These are phyloP conservation scores for Ceratobasidium sp. DNA, from an alignment of 1,284 basidiomycete genomes.

Conservation along the genomic window DNA sequence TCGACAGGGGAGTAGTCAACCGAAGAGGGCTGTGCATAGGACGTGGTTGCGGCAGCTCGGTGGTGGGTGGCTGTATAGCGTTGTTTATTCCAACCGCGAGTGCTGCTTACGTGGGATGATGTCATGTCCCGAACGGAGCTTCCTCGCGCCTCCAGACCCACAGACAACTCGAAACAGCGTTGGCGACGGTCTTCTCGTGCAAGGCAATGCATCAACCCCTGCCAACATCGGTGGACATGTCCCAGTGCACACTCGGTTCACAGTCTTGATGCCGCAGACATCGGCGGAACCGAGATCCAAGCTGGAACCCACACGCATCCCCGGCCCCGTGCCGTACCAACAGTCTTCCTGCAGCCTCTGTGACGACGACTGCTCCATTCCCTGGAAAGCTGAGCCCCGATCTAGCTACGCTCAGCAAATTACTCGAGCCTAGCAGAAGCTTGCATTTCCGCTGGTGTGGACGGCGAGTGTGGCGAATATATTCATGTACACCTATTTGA, in stretches of 20 bases:
- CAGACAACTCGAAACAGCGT: slow-evolving; percentile 34
- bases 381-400: slow-evolving; percentile 25
- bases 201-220: slow-evolving; percentile 28
- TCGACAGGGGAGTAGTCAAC: too few species aligned
- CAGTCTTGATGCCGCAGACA: slow-evolving; percentile 7
- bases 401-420: slow-evolving; percentile 38
- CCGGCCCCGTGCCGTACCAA: slow-evolving; percentile 24
- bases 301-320: slow-evolving; percentile 10
- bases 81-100: too few species aligned
- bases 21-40: too few species aligned
- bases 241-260: slow-evolving; percentile 30
- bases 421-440: slow-evolving; percentile 47
- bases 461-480: slow-evolving; percentile 45
- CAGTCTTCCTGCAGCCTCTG: slow-evolving; percentile 39
- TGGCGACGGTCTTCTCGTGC: slow-evolving; percentile 22
- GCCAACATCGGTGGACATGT: slow-evolving; percentile 35
- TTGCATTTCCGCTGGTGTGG: slow-evolving; percentile 44
- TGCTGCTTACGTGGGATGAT: too few species aligned
- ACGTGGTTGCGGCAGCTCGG: too few species aligned
- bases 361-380: neutral
- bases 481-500: slow-evolving; percentile 45
- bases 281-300: slow-evolving; percentile 17
- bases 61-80: too few species aligned
- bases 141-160: slow-evolving; percentile 30
- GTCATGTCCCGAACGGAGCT: too few species aligned